Percentiles rank a stretch among this genome's conserved stretches.
These are phyloP conservation scores for Populus tremula DNA, from an alignment of 345 rosid genomes.

Conservation along the genomic window DNA sequence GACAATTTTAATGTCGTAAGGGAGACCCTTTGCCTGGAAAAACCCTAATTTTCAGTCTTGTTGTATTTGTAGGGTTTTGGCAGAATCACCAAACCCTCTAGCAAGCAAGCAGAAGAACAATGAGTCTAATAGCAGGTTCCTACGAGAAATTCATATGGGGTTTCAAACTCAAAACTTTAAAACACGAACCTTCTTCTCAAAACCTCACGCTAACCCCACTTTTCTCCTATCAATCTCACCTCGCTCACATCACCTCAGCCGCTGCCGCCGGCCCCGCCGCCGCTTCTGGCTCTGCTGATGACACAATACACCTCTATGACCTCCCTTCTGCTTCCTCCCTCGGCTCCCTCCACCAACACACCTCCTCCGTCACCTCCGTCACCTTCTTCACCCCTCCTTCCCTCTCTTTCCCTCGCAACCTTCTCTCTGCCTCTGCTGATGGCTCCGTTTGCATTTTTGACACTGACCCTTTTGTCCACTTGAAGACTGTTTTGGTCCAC, in stretches of 20 bases:
- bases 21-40: too few species aligned
- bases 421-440: conserved; percentile 73
- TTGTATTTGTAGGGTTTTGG: background rate
- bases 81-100: background rate
- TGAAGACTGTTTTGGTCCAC: conserved; percentile 63
- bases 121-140: conserved; percentile 84
- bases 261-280: conserved; percentile 78
- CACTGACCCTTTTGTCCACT: conserved; percentile 76
- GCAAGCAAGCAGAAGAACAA: conserved; percentile 7
- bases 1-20: too few species aligned
- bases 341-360: conserved; percentile 64
- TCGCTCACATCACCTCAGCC: conserved; percentile 69
- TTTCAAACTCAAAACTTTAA: conserved; percentile 63
- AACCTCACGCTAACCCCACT: conserved; percentile 56
- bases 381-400: conserved; percentile 70
- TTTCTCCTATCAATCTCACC: conserved; percentile 92
- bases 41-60: too few species aligned
- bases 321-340: conserved; percentile 77
- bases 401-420: conserved; percentile 82
- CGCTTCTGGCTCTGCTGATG: conserved; percentile 80
- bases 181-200: conserved; percentile 24
- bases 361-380: conserved; percentile 71
- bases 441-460: conserved; percentile 85
- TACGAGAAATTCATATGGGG: conserved; percentile 92
- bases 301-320: conserved; percentile 83